Percentiles rank a stretch among this genome's conserved stretches.
These are phyloP conservation scores for Linum usitatissimum DNA, from an alignment of 345 rosid genomes.

Conservation along the genomic window DNA sequence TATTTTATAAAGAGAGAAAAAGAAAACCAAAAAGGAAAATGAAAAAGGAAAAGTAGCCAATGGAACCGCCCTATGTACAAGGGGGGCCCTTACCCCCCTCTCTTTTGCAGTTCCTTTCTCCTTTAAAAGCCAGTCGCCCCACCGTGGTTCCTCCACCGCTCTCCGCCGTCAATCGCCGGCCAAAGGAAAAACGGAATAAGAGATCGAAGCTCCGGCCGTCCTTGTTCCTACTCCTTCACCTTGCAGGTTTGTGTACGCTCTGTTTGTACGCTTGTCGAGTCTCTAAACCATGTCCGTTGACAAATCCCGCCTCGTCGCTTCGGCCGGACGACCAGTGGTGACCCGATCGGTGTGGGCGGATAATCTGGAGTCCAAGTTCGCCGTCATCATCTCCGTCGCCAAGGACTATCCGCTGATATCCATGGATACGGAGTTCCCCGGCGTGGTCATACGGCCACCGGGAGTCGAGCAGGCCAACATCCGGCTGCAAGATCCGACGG, in stretches of 20 bases:
- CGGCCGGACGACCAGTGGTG: constrained; percentile 14
- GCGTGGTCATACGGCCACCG: constrained; percentile 35
- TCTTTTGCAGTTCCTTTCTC: background rate
- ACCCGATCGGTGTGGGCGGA: constrained; percentile 69
- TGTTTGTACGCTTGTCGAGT: background rate
- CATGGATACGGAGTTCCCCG: constrained; percentile 92
- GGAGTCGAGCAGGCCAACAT: constrained; percentile 13
- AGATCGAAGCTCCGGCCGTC: background rate
- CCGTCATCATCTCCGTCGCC: constrained; percentile 39
- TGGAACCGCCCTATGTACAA: background rate
- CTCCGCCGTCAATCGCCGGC: background rate
- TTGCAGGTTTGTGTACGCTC: background rate
- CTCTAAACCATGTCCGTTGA: background rate
- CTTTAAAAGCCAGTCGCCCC: background rate
- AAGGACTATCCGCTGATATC: constrained; percentile 57
- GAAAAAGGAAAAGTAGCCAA: background rate
- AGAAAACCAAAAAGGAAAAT: no score
- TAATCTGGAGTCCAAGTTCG: constrained; percentile 60
- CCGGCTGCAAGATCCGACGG: constrained; percentile 31
- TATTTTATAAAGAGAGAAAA: no score
- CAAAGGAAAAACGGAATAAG: background rate
- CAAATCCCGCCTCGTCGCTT: background rate
- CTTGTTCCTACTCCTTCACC: background rate
- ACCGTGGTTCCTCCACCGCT: background rate
- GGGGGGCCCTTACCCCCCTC: background rate